Evolutionary conservation across 257 asterid species (phyloP).

Genomic region (Solanum sitiens): DNA sequence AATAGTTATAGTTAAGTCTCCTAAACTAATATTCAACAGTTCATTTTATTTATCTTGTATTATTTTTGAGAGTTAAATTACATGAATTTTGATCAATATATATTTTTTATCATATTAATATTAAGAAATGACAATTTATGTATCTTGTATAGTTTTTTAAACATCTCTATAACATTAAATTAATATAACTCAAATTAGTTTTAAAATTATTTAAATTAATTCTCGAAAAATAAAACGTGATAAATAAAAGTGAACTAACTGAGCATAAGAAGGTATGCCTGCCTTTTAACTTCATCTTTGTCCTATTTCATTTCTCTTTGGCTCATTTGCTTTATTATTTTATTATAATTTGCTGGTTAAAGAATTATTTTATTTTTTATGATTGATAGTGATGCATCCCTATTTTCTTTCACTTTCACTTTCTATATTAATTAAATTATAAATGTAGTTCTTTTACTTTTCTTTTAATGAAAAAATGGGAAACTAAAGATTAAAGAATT

Average conservation of each 20-base stretch:
- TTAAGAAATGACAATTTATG: neutral
- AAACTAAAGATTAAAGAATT: neutral
- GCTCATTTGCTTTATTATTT: neutral
- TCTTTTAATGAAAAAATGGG: neutral
- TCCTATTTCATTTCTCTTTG: neutral
- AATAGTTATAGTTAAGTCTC: neutral
- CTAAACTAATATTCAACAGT: no score
- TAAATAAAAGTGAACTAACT: accelerated
- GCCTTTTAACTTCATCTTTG: neutral
- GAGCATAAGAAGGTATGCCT: neutral
- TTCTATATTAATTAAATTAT: neutral
- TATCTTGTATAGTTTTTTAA: no score
- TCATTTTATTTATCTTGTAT: no score
- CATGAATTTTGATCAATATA: no score
- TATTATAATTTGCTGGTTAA: neutral
- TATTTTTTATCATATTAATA: no score
- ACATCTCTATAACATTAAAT: no score
- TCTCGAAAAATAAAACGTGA: accelerated
- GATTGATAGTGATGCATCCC: neutral
- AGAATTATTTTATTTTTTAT: neutral
- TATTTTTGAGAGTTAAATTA: neutral
- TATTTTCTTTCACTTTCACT: neutral
- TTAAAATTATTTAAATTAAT: no score
- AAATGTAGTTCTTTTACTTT: neutral
- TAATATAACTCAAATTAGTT: no score